Percentiles rank a stretch among this genome's conserved stretches.
Conservation (phyloP, 2,329 filamentous ascomycete genomes). For the Aspergillus cejpii region DNA sequence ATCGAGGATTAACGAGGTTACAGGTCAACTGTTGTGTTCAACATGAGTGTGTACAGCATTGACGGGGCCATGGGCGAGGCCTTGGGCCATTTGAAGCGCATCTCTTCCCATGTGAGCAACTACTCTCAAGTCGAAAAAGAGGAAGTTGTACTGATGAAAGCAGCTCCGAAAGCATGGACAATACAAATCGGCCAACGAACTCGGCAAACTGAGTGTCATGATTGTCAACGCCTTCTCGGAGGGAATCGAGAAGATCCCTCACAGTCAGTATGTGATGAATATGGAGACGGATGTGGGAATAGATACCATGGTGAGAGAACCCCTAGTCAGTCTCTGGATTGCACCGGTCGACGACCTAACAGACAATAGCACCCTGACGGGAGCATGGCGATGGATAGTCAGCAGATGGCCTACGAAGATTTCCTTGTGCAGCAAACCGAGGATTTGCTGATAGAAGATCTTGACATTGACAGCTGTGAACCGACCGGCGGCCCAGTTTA, state of each 20-base stretch:
- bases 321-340: background rate
- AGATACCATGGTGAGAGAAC: constrained; percentile 11
- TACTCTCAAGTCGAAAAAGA: background rate
- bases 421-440: constrained; percentile 12
- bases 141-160: constrained; percentile 3
- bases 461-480: constrained; percentile 10
- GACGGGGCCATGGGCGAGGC: constrained; percentile 28
- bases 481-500: constrained; percentile 2
- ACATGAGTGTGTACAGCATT: constrained; percentile 17
- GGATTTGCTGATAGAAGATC: constrained; percentile 10
- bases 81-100: constrained; percentile 21
- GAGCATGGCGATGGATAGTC: background rate
- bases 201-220: constrained; percentile 30
- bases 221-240: constrained; percentile 31
- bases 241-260: constrained; percentile 20
- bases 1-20: too few relatives aligned
- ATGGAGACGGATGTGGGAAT: too few relatives aligned
- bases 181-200: constrained; percentile 30
- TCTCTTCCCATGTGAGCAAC: constrained; percentile 24
- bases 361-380: constrained; percentile 1
- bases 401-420: background rate
- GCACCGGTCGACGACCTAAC: constrained; percentile 1
- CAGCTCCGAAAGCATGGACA: constrained; percentile 29
- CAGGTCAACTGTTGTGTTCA: background rate
- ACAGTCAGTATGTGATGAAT: constrained; percentile 15